phyloP scores from a whole-genome alignment of 164 flowering plant genomes.

The Amborella trichopoda region DNA sequence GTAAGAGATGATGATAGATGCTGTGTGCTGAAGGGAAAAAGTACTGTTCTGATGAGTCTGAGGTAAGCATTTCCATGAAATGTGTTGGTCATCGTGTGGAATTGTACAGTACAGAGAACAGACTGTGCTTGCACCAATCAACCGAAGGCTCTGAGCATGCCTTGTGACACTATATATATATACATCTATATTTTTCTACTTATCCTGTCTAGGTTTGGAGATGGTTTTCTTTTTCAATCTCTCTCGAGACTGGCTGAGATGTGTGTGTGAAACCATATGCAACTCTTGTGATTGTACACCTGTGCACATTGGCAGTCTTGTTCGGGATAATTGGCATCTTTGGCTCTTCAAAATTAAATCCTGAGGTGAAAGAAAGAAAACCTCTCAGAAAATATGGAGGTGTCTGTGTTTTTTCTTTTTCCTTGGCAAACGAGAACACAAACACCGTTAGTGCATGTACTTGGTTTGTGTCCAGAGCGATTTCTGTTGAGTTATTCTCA shows the following conservation, averaged over 20 bases:
- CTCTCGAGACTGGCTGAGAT: not conserved
- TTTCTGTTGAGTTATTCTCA: too few relatives aligned
- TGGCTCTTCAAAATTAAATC: too few relatives aligned
- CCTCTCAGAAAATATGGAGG: too few relatives aligned
- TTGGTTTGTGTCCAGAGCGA: too few relatives aligned
- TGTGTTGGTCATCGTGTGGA: constrained; percentile 17
- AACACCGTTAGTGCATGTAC: too few relatives aligned
- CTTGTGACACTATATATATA: constrained; percentile 7
- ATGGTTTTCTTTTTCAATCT: not conserved
- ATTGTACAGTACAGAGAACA: constrained; percentile 56
- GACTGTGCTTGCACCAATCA: constrained; percentile 30
- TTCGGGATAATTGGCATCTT: too few relatives aligned
- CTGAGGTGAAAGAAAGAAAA: too few relatives aligned
- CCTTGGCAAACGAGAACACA: too few relatives aligned
- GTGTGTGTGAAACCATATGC: too few relatives aligned
- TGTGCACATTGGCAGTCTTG: too few relatives aligned
- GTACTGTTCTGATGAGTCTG: not conserved
- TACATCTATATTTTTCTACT: constrained; percentile 3
- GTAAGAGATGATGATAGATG: constrained; percentile 26
- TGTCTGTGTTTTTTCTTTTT: too few relatives aligned
- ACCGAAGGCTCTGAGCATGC: constrained; percentile 12
- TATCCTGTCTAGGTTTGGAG: constrained; percentile 5
- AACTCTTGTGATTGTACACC: too few relatives aligned
- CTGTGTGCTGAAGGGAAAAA: not conserved
- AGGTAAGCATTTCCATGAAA: not conserved